phyloP scores from a whole-genome alignment of 805 yeast genomes.

The Ogataea ganodermae region DNA sequence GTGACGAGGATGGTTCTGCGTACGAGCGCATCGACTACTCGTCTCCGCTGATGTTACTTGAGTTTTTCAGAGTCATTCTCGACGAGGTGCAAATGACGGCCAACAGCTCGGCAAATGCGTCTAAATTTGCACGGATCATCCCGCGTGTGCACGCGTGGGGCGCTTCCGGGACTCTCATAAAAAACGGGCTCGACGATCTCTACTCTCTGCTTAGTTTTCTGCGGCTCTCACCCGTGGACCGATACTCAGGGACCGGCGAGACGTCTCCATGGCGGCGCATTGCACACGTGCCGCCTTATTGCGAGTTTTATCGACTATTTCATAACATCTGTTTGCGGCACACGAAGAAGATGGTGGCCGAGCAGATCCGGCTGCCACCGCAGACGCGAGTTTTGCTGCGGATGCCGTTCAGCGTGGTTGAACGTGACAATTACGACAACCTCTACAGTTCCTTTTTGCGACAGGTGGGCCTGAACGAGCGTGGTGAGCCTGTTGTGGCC shows the following conservation, averaged over 20 bases:
- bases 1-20: constrained; percentile 27
- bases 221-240: constrained; percentile 63
- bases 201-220: constrained; percentile 71
- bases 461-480: constrained; percentile 54
- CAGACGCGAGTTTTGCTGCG: constrained; percentile 72
- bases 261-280: constrained; percentile 33
- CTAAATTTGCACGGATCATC: constrained; percentile 74
- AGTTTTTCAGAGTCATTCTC: constrained; percentile 86
- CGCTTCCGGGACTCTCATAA: constrained; percentile 92
- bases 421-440: constrained; percentile 78
- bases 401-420: constrained; percentile 78
- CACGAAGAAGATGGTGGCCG: constrained; percentile 78
- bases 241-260: constrained; percentile 19
- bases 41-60: constrained; percentile 78
- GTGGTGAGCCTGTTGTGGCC: constrained; percentile 49
- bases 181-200: constrained; percentile 64
- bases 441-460: constrained; percentile 58
- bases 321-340: constrained; percentile 66
- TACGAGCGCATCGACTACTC: constrained; percentile 55
- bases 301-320: constrained; percentile 56
- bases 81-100: constrained; percentile 97
- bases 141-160: constrained; percentile 95
- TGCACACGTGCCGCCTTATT: constrained; percentile 28
- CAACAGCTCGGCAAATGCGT: constrained; percentile 69
- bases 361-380: constrained; percentile 75